Conservation (phyloP, 345 rosid genomes). For the Murraya paniculata region DNA sequence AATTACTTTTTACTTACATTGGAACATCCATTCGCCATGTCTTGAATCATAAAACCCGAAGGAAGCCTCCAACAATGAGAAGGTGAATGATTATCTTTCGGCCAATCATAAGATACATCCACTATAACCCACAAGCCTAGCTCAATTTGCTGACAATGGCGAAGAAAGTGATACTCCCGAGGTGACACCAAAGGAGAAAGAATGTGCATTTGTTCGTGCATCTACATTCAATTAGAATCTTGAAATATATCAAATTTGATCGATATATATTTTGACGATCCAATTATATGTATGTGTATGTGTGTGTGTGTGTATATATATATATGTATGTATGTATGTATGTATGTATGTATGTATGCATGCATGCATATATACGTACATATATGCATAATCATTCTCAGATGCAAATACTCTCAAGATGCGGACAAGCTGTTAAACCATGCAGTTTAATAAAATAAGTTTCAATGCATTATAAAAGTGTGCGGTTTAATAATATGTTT, state of each 20-base stretch:
- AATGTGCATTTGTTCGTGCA: conserved; percentile 57
- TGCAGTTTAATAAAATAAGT: too few species aligned
- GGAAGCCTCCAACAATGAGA: conserved; percentile 62
- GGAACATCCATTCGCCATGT: conserved; percentile 46
- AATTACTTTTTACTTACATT: conserved; percentile 31
- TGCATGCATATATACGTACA: too few species aligned
- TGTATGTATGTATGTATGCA: too few species aligned
- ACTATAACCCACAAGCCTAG: conserved; percentile 59
- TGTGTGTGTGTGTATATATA: too few species aligned
- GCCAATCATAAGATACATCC: conserved; percentile 49
- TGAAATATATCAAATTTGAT: neutral
- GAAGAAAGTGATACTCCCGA: conserved; percentile 59
- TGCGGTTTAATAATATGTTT: too few species aligned
- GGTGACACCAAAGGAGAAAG: conserved; percentile 71
- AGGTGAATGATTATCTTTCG: conserved; percentile 3
- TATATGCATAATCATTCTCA: too few species aligned
- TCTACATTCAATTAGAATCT: conserved; percentile 28
- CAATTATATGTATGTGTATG: too few species aligned
- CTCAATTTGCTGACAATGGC: conserved; percentile 53
- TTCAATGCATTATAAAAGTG: too few species aligned
- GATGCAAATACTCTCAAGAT: too few species aligned
- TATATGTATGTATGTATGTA: too few species aligned
- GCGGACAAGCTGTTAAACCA: too few species aligned
- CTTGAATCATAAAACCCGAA: conserved; percentile 74
- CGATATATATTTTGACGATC: too few species aligned